Percentiles rank a stretch among this genome's conserved stretches.
These are phyloP conservation scores for Selaginella moellendorffii DNA, from an alignment of 75 land plant species.

Conservation along the genomic window DNA sequence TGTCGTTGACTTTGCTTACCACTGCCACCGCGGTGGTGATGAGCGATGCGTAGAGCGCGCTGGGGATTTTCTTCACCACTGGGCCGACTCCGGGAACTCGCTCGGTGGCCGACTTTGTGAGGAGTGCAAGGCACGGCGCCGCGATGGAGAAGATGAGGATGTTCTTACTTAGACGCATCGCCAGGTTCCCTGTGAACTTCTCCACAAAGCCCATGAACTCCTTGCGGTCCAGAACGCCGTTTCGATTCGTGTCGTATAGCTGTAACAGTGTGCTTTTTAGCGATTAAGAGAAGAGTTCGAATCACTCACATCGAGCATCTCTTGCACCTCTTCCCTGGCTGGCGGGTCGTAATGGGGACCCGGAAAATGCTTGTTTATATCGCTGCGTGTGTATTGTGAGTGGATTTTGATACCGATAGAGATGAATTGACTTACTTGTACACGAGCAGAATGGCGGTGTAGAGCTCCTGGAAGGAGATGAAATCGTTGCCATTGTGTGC, in stretches of 20 bases:
- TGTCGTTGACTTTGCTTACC: conserved; percentile 17
- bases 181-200: conserved; percentile 36
- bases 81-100: conserved; percentile 61
- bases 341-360: conserved; percentile 88
- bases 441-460: conserved; percentile 54
- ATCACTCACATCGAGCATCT: conserved; percentile 38
- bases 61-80: conserved; percentile 46
- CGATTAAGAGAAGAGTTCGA: not conserved
- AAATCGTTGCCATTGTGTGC: conserved; percentile 24
- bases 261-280: conserved; percentile 13
- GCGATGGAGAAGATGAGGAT: conserved; percentile 41
- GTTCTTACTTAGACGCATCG: conserved; percentile 29
- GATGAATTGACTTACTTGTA: conserved; percentile 42
- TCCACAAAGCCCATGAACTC: conserved; percentile 51
- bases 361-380: too few species aligned
- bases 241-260: conserved; percentile 46
- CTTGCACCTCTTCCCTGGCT: conserved; percentile 36
- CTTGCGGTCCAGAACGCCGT: conserved; percentile 44
- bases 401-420: not conserved
- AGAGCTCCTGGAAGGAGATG: conserved; percentile 48
- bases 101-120: conserved; percentile 57
- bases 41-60: conserved; percentile 47
- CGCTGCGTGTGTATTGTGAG: conserved; percentile 27
- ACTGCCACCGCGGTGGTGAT: conserved; percentile 38
- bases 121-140: conserved; percentile 57